Base-by-base conservation (phyloP, 768 basidiomycete species). In the Tricholoma sp. region DNA sequence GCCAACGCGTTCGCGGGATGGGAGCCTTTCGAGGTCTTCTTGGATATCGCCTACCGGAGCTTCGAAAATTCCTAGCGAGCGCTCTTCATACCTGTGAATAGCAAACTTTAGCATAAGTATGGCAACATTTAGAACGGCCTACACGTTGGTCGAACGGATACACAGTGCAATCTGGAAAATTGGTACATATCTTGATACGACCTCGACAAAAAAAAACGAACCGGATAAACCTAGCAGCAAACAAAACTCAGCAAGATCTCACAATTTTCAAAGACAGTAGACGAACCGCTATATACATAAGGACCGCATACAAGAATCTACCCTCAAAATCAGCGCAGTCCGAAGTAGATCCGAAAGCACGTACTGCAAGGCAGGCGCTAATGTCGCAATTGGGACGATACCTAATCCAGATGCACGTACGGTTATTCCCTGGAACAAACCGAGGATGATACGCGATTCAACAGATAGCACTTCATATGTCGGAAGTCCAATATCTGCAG, bases 321-420 rank as follows among this genome's bases (percentile, higher is more conserved):
- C 12, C 29, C 15, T n/a, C 11, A 59, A 13, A 9, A 4, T 15
- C 29, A 24, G 5, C 9, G 42, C 8, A 12, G 12, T 45, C 20
- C 28, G 10, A 17, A 32, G 4, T 13, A 1, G 5, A 7, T 8
- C 42, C 5, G 48, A 6, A 12, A 18, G n/a, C 3, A 74, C 81
- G 58, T 58, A 86, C 85, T 89, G 83, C 37, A 90, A 70, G 4
- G 89, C 84, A 1, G 90, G 90, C 0, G 89, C 84, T 2, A 86
- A 64, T 6, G 72, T 68, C 0, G 77, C 69, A 0, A 83, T 47
- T 0, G 77, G 70, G 0, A 81, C 72, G 29, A 82, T 81, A 0
- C 79, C 59, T 42, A 82, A 78, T 0, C 82, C 82, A 4, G 81
- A 81, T 2, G 81, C 81, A 1, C 82, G 69, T 0, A 75, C 77